Percentiles rank a stretch among this genome's conserved stretches.
Conservation (phyloP, 805 yeast genomes). For the Ogataea kodamae region DNA sequence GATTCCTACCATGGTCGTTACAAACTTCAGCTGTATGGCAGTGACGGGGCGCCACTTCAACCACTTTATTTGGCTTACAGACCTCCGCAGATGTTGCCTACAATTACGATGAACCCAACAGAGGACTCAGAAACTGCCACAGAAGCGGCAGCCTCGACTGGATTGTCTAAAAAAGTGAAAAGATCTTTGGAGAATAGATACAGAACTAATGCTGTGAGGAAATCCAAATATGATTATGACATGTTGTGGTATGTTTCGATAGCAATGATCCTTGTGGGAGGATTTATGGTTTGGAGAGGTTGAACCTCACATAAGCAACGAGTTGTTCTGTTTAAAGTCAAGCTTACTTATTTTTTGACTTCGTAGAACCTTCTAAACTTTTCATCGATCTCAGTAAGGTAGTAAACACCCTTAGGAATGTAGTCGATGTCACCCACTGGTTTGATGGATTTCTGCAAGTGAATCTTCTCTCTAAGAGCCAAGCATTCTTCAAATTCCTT, state of each 20-base stretch:
- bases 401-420: slow-evolving; percentile 74
- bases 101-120: slow-evolving; percentile 86
- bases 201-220: slow-evolving; percentile 67
- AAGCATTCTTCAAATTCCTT: slow-evolving; percentile 78
- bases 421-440: slow-evolving; percentile 79
- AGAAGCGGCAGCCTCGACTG: slow-evolving; percentile 28
- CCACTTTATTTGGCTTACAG: slow-evolving; percentile 89
- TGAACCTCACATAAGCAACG: slow-evolving; percentile 8
- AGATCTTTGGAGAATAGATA: slow-evolving; percentile 77
- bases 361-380: slow-evolving; percentile 82
- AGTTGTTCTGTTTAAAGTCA: slow-evolving; percentile 3
- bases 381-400: slow-evolving; percentile 80
- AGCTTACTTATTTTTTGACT: slow-evolving; percentile 48
- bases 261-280: slow-evolving; percentile 36
- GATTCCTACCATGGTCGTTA: slow-evolving; percentile 84
- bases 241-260: slow-evolving; percentile 55
- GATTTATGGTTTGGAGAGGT: slow-evolving; percentile 25
- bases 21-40: slow-evolving; percentile 68
- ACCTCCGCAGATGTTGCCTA: slow-evolving; percentile 97
- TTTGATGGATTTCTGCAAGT: slow-evolving; percentile 70
- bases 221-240: slow-evolving; percentile 38
- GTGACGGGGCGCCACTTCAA: slow-evolving; percentile 75
- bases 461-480: slow-evolving; percentile 83
- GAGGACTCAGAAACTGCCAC: slow-evolving; percentile 32
- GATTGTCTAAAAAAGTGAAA: slow-evolving; percentile 45